These are phyloP conservation scores for Cladorrhinum samala DNA, from an alignment of 495 filamentous ascomycete species.

Conservation along the genomic window DNA sequence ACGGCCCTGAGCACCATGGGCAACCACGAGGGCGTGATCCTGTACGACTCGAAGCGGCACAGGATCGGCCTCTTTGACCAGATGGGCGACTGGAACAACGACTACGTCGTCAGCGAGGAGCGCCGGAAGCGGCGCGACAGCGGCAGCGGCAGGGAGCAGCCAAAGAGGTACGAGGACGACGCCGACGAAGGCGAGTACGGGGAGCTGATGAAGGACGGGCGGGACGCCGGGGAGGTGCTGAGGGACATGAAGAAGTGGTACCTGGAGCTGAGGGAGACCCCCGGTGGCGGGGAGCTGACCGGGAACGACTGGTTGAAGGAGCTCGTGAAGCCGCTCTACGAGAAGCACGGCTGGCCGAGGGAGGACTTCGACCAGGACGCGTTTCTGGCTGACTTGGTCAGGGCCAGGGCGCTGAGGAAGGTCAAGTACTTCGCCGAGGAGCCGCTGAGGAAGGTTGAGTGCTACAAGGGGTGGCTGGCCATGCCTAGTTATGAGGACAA, in stretches of 20 bases:
- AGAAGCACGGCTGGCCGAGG: constrained; percentile 16
- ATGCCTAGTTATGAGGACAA: no score
- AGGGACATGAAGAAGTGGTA: constrained; percentile 16
- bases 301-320: not conserved
- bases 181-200: not conserved
- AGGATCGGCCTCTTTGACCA: constrained; percentile 18
- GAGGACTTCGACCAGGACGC: constrained; percentile 11
- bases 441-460: not conserved
- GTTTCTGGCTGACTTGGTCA: not conserved
- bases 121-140: not conserved
- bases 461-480: not conserved
- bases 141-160: not conserved
- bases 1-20: constrained; percentile 6
- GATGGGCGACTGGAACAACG: not conserved
- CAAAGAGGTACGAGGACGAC: not conserved
- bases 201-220: not conserved
- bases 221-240: not conserved
- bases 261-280: constrained; percentile 1
- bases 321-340: constrained; percentile 1
- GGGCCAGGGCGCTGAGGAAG: not conserved
- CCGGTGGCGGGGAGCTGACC: not conserved
- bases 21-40: constrained; percentile 11
- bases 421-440: not conserved
- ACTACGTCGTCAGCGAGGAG: constrained; percentile 3
- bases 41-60: constrained; percentile 19